Base-by-base conservation (phyloP, 2,329 filamentous ascomycete species). In the Hymenoscyphus linearis region DNA sequence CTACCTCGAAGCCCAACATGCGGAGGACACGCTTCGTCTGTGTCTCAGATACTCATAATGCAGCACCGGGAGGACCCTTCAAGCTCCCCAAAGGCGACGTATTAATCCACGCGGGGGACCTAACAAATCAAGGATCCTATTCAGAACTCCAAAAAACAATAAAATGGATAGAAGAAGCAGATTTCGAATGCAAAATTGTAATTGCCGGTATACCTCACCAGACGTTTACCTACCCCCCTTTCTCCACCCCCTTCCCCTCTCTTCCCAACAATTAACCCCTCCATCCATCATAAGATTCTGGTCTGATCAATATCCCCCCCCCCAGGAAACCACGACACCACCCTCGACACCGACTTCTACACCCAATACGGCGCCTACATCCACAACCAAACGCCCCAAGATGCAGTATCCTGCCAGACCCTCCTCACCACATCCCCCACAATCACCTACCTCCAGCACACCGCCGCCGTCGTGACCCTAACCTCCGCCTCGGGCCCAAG, bases 1-100 rank as follows among this genome's bases (percentile, higher is more conserved):
- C 55, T 10, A 10, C 47, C 44, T n/a, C 12, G 22, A 59, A 40
- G 12, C 18, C 59, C 14, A 26, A 44, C 44, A 64, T 59, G 37
- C 68, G 70, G 35, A 77, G 81, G 64, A 86, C 87, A 5, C 82
- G 88, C 63, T 81, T 92, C 61, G 87, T 92, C 58, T 91, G 88
- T 75, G 81, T 92, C 60, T 89, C 89, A 3, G 89, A 93, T 74
- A 92, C 88, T 1, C 88, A 92, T 74, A 90, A 90, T 71, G 80
- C 75, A 37, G 73, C 74, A n/a, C 77, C 79, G 13, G 65, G 70
- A 57, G 73, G 78, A 66, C 79, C 79, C 2, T 78, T 83, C 67
- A 86, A 84, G 67, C 79, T 91, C 1, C 89, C 89, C 0, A 80
- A 80, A 25, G 89, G 89, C 47, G 88, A 93, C 71, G 83, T 93